Evolutionary conservation across 1,284 basidiomycete genomes (phyloP).

Genomic region (Cryptococcus neoformans): DNA sequence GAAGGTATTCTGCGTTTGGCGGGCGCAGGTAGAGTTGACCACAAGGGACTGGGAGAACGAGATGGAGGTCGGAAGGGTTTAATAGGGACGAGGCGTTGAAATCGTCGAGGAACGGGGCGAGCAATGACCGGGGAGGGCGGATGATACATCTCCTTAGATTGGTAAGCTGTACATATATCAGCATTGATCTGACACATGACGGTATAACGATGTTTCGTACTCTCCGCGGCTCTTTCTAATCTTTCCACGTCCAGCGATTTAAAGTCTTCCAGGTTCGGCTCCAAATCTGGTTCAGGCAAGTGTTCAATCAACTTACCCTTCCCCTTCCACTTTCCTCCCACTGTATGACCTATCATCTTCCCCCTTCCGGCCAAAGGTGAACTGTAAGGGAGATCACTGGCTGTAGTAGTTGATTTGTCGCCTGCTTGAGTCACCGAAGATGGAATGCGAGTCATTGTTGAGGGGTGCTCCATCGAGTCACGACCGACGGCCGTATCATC

Average conservation of each 20-base stretch:
- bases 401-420: neutral
- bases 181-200: neutral
- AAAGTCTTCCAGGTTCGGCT: neutral
- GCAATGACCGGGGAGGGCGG: neutral
- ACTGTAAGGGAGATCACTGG: conserved; percentile 11
- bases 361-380: conserved; percentile 17
- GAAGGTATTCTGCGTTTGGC: neutral
- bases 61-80: neutral
- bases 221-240: neutral
- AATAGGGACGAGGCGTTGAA: neutral
- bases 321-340: neutral
- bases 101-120: neutral
- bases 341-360: neutral
- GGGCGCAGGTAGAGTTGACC: neutral
- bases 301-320: neutral
- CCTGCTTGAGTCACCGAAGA: neutral
- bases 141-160: neutral
- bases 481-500: too few species aligned
- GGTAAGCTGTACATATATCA: neutral
- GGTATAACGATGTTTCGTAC: neutral
- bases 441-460: too few species aligned
- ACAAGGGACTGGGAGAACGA: neutral
- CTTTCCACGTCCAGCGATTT: neutral
- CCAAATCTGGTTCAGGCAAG: neutral
- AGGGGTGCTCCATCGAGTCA: too few species aligned